These are phyloP conservation scores for Pelargonium citronellum DNA, from an alignment of 441 rosid species.

Conservation along the genomic window DNA sequence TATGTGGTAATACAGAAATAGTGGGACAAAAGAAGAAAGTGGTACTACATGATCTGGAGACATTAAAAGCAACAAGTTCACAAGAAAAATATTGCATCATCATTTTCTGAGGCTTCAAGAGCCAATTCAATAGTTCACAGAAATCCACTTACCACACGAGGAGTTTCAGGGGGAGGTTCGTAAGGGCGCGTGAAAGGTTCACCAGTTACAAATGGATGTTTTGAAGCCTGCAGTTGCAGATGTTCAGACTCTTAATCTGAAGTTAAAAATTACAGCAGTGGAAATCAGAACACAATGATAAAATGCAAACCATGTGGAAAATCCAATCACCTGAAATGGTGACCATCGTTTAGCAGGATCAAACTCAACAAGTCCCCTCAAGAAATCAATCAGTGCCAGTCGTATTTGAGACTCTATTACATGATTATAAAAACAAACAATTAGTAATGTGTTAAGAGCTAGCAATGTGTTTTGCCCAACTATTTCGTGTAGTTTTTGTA, in stretches of 20 bases:
- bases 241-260: slow-evolving; percentile 18
- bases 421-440: slow-evolving; percentile 20
- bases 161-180: slow-evolving; percentile 76
- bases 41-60: background rate
- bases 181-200: slow-evolving; percentile 95
- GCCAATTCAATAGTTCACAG: slow-evolving; percentile 9
- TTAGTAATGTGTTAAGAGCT: slow-evolving; percentile 20
- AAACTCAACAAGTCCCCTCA: slow-evolving; percentile 96
- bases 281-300: background rate
- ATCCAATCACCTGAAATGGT: slow-evolving; percentile 76
- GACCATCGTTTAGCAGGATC: slow-evolving; percentile 99
- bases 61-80: slow-evolving; percentile 10
- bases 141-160: slow-evolving; percentile 63
- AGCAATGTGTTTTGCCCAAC: slow-evolving; percentile 11
- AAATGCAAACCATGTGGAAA: slow-evolving; percentile 17
- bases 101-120: slow-evolving; percentile 7
- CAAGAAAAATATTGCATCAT: slow-evolving; percentile 1
- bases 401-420: slow-evolving; percentile 77
- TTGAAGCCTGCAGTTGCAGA: slow-evolving; percentile 72
- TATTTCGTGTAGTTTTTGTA: slow-evolving; percentile 7
- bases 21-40: slow-evolving; percentile 1
- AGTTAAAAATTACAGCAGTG: slow-evolving; percentile 16
- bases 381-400: slow-evolving; percentile 88
- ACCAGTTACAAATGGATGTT: slow-evolving; percentile 96
- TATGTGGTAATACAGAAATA: slow-evolving; percentile 1